Evolutionary conservation across 1,284 basidiomycete species (phyloP), one percentile per base, ranked within the genome.

Genomic region (Rhodotorula sp.): DNA sequence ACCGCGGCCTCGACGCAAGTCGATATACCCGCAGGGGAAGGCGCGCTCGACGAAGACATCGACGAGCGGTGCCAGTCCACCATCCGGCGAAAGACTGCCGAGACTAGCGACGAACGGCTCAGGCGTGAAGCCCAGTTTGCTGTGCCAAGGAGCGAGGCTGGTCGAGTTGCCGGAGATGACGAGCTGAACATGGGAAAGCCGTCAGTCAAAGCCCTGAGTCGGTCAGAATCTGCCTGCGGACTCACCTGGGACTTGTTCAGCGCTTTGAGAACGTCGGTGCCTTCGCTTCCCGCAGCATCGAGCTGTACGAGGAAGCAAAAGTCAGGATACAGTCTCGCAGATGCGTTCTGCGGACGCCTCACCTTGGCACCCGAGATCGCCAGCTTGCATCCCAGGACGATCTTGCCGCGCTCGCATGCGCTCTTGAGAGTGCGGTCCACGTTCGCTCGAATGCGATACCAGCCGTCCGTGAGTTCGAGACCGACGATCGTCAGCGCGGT

Each of bases 381-480:
- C 26, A 99, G 84, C 83, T 99, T 99, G 71, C 88, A 84, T 1
- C 95, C 95, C 1, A 90, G 82, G 37, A 83, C 82, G 59, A 99
- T 85, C 57, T 85, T 84, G 0, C 89, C 88, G 29, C 84, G 85
- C 51, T 82, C 81, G 8, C 91, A 83, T 0, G 93, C 95, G 33
- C 88, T 84, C 2, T 84, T 84, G 15, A 99, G 82, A 3, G 93
- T 72, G 53, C 5, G 17, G 56, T 77, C 72, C 42, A 73, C 83
- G 53, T 84, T 84, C 0, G 92, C 90, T 18, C 88, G 86, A 20
- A 99, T 84, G 46, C 87, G 84, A 78, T 99, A 99, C 96, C 95
- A 99, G 15, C 95, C 95, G 78, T 99, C 96, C 0, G 93, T 94
- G 20, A 99, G 83, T 80, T 96, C 94, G 10, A 95, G 81, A 70